phyloP scores from a whole-genome alignment of 345 rosid species.

The Sonneratia alba region DNA sequence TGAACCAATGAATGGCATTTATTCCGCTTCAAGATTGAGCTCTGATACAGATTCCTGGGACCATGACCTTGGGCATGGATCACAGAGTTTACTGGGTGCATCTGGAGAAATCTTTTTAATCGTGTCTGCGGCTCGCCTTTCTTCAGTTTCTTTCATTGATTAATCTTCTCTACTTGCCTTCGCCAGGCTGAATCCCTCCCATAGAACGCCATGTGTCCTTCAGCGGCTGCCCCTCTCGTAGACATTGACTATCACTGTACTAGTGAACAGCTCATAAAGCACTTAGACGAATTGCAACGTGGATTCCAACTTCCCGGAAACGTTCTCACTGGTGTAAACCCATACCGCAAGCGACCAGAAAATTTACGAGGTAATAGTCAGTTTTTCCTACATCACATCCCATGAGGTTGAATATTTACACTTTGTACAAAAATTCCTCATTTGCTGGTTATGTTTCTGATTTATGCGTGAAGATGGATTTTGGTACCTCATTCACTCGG shows the following conservation, averaged over 20 bases:
- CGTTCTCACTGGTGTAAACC: neutral
- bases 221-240: conserved; percentile 1
- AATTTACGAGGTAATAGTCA: conserved; percentile 6
- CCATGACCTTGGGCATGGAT: neutral
- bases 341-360: neutral
- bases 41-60: neutral
- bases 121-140: neutral
- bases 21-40: neutral
- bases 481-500: neutral
- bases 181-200: neutral
- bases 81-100: neutral
- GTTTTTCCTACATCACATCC: neutral
- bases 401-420: neutral
- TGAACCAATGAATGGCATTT: neutral
- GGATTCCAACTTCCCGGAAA: conserved; percentile 1
- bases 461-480: neutral
- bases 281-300: neutral
- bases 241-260: neutral
- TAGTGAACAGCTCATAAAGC: neutral
- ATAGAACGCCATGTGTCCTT: conserved; percentile 8
- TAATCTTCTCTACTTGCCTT: neutral
- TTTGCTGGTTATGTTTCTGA: neutral
- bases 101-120: neutral
- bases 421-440: neutral
- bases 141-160: neutral